Evolutionary conservation across 2,329 filamentous ascomycete species (phyloP).

Genomic region (Diplodia seriata): DNA sequence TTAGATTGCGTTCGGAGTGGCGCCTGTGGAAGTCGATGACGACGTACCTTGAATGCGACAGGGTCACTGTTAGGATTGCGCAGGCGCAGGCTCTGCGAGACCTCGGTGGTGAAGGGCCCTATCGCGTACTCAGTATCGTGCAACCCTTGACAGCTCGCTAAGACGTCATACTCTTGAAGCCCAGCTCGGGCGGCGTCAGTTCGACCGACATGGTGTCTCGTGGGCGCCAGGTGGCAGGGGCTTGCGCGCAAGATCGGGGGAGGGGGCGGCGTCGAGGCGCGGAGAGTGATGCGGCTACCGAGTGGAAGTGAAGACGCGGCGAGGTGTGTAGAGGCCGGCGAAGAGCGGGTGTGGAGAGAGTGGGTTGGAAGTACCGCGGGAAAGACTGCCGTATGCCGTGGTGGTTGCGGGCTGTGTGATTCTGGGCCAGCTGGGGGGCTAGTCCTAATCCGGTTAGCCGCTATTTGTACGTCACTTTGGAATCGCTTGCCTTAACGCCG

Average conservation of each 20-base stretch:
- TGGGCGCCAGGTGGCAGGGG: constrained; percentile 32
- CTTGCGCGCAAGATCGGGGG: constrained; percentile 10
- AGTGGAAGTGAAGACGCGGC: neutral
- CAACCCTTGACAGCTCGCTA: neutral
- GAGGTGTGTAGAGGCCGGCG: neutral
- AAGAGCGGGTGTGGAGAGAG: constrained; percentile 19
- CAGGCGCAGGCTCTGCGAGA: constrained; percentile 66
- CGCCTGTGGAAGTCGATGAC: constrained; percentile 2
- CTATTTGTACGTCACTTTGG: constrained; percentile 10
- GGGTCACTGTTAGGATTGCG: constrained; percentile 64
- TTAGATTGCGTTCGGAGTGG: constrained; percentile 33
- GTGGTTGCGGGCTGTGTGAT: constrained; percentile 24
- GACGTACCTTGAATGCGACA: constrained; percentile 68
- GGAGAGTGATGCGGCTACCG: constrained; percentile 26
- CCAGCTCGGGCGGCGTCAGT: constrained; percentile 88
- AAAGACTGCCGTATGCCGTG: constrained; percentile 31
- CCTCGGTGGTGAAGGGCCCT: constrained; percentile 71
- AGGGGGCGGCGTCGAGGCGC: constrained; percentile 33
- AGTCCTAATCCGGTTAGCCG: neutral
- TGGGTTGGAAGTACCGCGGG: constrained; percentile 31
- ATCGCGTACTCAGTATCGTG: constrained; percentile 20
- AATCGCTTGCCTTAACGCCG: constrained; percentile 22
- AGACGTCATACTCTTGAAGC: constrained; percentile 79
- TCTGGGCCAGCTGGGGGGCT: neutral
- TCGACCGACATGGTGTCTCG: constrained; percentile 81